Evolutionary conservation across 1,284 basidiomycete species (phyloP).

Genomic region (Puccinia hordei): DNA sequence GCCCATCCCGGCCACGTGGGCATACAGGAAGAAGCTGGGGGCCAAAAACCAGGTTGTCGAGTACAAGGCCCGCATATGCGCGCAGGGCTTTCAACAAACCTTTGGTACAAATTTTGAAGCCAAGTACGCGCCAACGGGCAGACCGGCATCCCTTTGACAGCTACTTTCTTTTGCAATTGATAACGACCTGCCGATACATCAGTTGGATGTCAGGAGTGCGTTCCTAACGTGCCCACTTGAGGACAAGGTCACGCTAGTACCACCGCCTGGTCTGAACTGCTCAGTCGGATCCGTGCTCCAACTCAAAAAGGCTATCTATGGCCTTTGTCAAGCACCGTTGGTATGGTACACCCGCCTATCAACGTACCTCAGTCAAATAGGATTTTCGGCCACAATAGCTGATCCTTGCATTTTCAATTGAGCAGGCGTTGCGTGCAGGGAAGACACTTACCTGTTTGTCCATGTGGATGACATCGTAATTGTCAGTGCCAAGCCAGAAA

Average conservation of each 20-base stretch:
- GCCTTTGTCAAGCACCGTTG: neutral
- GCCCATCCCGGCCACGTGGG: neutral
- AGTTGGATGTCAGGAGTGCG: neutral
- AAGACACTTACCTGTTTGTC: neutral
- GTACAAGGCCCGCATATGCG: neutral
- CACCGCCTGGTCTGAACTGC: neutral
- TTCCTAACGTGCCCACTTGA: neutral
- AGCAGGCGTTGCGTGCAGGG: neutral
- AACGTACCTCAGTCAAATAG: neutral
- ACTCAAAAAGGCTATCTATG: slow-evolving; percentile 19
- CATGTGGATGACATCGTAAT: slow-evolving; percentile 25
- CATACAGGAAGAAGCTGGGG: no score
- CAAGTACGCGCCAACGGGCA: slow-evolving; percentile 2
- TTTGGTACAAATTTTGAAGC: neutral
- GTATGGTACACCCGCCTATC: no score
- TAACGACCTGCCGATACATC: neutral
- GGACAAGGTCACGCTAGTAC: neutral
- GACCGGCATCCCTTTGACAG: neutral
- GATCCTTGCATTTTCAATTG: neutral
- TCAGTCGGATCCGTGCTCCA: neutral
- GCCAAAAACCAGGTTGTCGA: neutral
- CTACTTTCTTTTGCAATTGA: neutral
- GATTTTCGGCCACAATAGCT: neutral
- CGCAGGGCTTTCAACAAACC: neutral
- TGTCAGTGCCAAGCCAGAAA: no score